phyloP scores from a whole-genome alignment of 2,329 filamentous ascomycete species.

The Teratosphaeriaceae sp. region DNA sequence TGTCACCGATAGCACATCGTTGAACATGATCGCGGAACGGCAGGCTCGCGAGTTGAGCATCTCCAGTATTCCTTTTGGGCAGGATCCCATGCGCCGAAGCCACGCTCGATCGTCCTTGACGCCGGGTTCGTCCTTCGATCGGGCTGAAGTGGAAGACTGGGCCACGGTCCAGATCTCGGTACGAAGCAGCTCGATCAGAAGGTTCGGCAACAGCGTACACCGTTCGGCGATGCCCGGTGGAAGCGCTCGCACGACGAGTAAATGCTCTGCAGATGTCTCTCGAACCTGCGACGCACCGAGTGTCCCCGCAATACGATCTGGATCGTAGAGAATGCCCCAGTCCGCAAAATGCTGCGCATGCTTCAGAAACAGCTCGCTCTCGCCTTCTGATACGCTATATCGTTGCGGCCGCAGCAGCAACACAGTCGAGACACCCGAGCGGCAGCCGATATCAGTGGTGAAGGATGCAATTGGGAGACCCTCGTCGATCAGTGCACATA shows the following conservation, averaged over 20 bases:
- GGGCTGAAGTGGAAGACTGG: slow-evolving; percentile 29
- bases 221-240: slow-evolving; percentile 70
- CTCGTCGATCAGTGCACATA: slow-evolving; percentile 36
- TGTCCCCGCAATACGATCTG: slow-evolving; percentile 20
- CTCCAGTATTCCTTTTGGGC: slow-evolving; percentile 69
- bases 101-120: slow-evolving; percentile 35
- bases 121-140: slow-evolving; percentile 2
- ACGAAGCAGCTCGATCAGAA: slow-evolving; percentile 69
- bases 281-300: slow-evolving; percentile 4
- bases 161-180: slow-evolving; percentile 64
- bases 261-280: slow-evolving; percentile 8
- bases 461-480: slow-evolving; percentile 12
- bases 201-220: slow-evolving; percentile 62
- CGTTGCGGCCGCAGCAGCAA: slow-evolving; percentile 47
- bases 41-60: slow-evolving; percentile 71
- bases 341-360: slow-evolving; percentile 52
- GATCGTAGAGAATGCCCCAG: slow-evolving; percentile 70
- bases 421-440: slow-evolving; percentile 25
- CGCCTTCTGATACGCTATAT: slow-evolving; percentile 59
- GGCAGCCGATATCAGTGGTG: slow-evolving; percentile 28
- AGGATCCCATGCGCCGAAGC: slow-evolving; percentile 58
- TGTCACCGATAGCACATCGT: slow-evolving; percentile 54
- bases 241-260: slow-evolving; percentile 45
- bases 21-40: slow-evolving; percentile 80
- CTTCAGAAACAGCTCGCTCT: slow-evolving; percentile 52